phyloP scores from a whole-genome alignment of 1,284 basidiomycete genomes.

The Irpex lacteus region DNA sequence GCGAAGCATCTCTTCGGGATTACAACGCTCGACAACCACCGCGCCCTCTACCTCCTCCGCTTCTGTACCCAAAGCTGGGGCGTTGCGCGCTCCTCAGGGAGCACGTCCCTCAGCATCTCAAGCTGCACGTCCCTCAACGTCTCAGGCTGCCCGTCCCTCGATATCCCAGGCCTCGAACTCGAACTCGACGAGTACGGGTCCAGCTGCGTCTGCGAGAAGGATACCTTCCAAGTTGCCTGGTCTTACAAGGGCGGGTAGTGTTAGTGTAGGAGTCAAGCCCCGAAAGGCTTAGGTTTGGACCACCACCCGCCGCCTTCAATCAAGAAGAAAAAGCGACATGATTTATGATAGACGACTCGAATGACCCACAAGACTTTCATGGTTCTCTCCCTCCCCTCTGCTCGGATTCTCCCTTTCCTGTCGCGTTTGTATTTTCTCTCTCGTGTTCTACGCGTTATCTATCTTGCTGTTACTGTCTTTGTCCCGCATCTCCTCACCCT shows the following conservation, averaged over 20 bases:
- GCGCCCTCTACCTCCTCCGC: background rate
- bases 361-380: background rate
- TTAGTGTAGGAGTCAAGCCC: too few relatives aligned
- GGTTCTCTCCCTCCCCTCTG: background rate
- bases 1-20: background rate
- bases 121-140: too few relatives aligned
- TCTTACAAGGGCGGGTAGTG: background rate
- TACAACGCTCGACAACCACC: background rate
- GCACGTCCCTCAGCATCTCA: too few relatives aligned
- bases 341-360: background rate
- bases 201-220: background rate
- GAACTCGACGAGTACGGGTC: background rate
- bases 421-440: too few relatives aligned
- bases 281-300: too few relatives aligned
- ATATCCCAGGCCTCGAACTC: background rate
- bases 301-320: too few relatives aligned
- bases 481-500: background rate
- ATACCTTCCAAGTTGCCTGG: background rate
- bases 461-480: background rate
- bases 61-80: background rate
- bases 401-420: background rate
- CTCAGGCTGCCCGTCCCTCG: background rate
- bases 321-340: background rate
- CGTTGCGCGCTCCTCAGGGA: background rate
- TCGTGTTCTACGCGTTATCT: background rate